Conservation (phyloP, 2,329 filamentous ascomycete species). For the Penicillium freii region DNA sequence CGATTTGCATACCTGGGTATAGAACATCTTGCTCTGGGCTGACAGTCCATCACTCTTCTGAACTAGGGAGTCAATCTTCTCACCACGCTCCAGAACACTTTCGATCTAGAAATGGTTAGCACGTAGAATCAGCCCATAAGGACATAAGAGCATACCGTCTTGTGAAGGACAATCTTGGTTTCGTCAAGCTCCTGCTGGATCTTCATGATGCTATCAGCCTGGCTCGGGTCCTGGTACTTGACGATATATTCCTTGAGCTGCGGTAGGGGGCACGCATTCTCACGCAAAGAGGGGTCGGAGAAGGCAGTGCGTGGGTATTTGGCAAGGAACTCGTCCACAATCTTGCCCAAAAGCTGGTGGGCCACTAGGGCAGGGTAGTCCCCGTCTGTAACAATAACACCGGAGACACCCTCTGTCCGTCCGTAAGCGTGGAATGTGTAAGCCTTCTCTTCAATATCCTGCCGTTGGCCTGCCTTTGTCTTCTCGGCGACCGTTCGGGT, state of each 20-base stretch:
- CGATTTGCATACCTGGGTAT: slow-evolving; percentile 59
- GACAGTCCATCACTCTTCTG: slow-evolving; percentile 90
- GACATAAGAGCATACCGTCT: slow-evolving; percentile 68
- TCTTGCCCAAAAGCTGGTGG: slow-evolving; percentile 81
- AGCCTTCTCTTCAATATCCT: slow-evolving; percentile 66
- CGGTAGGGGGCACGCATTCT: slow-evolving; percentile 59
- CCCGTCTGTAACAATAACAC: slow-evolving; percentile 74
- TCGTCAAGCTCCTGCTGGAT: slow-evolving; percentile 97
- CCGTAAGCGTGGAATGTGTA: slow-evolving; percentile 70
- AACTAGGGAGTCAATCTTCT: slow-evolving; percentile 94
- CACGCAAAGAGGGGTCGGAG: slow-evolving; percentile 52
- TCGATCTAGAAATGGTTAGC: slow-evolving; percentile 26
- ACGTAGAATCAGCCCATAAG: slow-evolving; percentile 39
- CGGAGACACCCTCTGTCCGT: slow-evolving; percentile 67
- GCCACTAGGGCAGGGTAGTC: slow-evolving; percentile 76
- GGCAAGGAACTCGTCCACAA: slow-evolving; percentile 81
- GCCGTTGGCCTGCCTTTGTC: slow-evolving; percentile 74
- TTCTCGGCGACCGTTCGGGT: slow-evolving; percentile 83
- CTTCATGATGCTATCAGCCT: slow-evolving; percentile 90
- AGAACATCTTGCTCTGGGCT: slow-evolving; percentile 96
- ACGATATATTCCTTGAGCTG: slow-evolving; percentile 74
- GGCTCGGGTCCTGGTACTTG: slow-evolving; percentile 80
- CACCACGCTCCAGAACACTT: slow-evolving; percentile 71
- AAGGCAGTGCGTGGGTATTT: slow-evolving; percentile 71
- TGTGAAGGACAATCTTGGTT: slow-evolving; percentile 95